Conservation (phyloP, 2,329 filamentous ascomycete genomes). For the Neonectria hederae region DNA sequence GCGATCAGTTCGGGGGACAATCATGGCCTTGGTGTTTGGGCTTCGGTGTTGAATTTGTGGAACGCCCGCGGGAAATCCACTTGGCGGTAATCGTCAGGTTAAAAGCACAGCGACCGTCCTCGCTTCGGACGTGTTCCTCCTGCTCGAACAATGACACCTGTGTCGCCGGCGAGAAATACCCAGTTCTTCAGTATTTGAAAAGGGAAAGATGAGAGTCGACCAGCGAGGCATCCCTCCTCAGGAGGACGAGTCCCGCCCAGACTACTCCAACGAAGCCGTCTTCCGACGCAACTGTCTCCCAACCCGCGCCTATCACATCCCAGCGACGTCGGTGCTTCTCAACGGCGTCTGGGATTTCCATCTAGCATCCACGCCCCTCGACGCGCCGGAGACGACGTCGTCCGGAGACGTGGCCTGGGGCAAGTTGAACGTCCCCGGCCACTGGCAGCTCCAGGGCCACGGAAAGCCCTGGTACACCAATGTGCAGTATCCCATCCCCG, state of each 20-base stretch:
- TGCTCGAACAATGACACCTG: neutral
- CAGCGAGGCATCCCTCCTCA: constrained; percentile 45
- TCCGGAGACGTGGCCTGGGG: constrained; percentile 63
- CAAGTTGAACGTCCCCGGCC: constrained; percentile 69
- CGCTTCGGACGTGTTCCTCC: neutral
- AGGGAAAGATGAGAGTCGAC: constrained; percentile 33
- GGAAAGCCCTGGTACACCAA: constrained; percentile 76
- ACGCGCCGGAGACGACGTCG: constrained; percentile 51
- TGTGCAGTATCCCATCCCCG: constrained; percentile 71
- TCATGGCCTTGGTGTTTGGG: too few relatives aligned
- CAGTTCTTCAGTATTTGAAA: neutral
- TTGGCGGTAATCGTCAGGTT: constrained; percentile 5
- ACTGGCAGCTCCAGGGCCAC: constrained; percentile 77
- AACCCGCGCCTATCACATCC: constrained; percentile 62
- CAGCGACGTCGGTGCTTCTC: constrained; percentile 58
- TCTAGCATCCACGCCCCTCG: constrained; percentile 55
- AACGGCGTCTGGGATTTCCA: constrained; percentile 69
- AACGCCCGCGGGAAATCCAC: too few relatives aligned
- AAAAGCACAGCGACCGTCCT: constrained; percentile 10
- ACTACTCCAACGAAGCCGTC: constrained; percentile 61
- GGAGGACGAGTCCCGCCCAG: constrained; percentile 50
- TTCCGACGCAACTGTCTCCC: constrained; percentile 64
- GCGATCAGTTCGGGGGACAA: constrained; percentile 9
- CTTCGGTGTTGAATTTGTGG: constrained; percentile 8
- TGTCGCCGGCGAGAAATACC: neutral